Evolutionary conservation across 495 filamentous ascomycete genomes (phyloP).

Genomic region (Bacidia rubella): DNA sequence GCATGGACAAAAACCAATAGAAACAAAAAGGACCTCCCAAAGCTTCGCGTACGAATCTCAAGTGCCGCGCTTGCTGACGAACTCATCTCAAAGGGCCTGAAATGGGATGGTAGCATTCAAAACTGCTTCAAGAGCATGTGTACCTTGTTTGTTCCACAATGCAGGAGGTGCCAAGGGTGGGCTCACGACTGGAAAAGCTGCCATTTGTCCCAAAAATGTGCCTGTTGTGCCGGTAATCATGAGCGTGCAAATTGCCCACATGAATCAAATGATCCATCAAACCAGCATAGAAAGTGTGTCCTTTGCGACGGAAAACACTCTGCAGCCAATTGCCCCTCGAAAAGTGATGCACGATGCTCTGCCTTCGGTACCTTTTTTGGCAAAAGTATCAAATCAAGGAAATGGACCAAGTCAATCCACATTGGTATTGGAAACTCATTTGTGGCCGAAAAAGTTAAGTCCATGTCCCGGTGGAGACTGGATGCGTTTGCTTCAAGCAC

Average conservation of each 20-base stretch:
- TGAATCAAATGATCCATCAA: no score
- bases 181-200: neutral
- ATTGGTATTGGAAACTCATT: no score
- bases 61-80: neutral
- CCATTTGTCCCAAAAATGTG: neutral
- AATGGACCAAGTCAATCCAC: no score
- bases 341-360: no score
- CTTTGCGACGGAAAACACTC: no score
- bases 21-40: neutral
- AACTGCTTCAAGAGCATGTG: neutral
- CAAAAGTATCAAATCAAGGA: no score
- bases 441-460: no score
- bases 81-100: neutral
- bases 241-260: neutral
- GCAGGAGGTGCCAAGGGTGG: neutral
- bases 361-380: no score
- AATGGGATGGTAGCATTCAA: neutral
- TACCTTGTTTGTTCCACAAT: neutral
- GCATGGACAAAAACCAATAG: neutral
- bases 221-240: neutral
- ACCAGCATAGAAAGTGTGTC: no score
- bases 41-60: neutral
- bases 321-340: no score
- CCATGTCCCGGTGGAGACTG: no score
- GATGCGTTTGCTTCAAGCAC: no score